Base-by-base conservation (phyloP, 768 basidiomycete genomes). In the Leucocoprinus birnbaumii region DNA sequence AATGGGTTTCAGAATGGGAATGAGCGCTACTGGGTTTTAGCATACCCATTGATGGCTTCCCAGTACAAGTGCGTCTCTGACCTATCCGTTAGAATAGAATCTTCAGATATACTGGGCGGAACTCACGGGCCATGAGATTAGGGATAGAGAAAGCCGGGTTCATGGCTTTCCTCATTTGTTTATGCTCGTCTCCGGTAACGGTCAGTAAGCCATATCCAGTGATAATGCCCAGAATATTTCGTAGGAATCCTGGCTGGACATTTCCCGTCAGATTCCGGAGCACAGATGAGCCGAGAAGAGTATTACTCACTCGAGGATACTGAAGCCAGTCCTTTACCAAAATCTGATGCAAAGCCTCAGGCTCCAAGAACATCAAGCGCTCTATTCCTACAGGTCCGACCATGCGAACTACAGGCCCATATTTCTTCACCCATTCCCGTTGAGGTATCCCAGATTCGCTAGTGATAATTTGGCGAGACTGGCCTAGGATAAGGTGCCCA, bases 71-170 rank as follows among this genome's bases (percentile, higher is more conserved):
- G 69, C 71, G 69, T 42, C 73, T 70, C 35, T 69, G 71, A 49
- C 77, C 72, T 70, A 27, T 51, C 19, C n/a, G n/a, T n/a, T n/a
- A n/a, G n/a, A n/a, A n/a, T n/a, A n/a, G n/a, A n/a, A n/a, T n/a
- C n/a, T n/a, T 31, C 5, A 31, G 11, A 31, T 31, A 11, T 5
- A 5, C 5, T 5, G 31, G 31, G 9, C 2, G 66, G n/a, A n/a
- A n/a, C 72, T 55, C 48, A 73, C 73, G 72, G 35, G 70, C 66
- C 64, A 71, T 71, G 35, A 74, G 66, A 53, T 72, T 79, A 2
- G 72, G 65, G 24, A 80, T 68, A 0, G 77, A 78, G 59, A 81
- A 80, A 0, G 80, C 80, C 0, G 80, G 78, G 50, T 77, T 80
- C 76, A 82, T 79, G 0, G 70, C 69, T 58, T 72, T 78, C 31